These are phyloP conservation scores for Phytophthora pistaciae DNA, from an alignment of 352 stramenopile species.

Conservation along the genomic window DNA sequence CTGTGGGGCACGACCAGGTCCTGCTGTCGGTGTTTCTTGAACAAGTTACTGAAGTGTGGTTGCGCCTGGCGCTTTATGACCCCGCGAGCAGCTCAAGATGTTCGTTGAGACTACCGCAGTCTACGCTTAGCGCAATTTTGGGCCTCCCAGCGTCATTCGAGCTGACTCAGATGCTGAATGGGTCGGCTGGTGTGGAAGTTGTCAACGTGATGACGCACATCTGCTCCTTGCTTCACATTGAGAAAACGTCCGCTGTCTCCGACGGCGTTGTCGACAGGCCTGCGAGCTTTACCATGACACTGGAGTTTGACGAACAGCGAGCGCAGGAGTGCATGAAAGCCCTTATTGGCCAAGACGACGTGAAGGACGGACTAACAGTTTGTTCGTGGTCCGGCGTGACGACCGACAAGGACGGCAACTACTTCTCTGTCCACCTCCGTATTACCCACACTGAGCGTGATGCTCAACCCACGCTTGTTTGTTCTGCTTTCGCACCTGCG, in stretches of 20 bases:
- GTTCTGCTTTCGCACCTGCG: conserved; percentile 38
- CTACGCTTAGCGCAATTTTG: conserved; percentile 14
- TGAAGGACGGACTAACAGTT: not conserved
- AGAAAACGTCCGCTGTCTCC: conserved; percentile 18
- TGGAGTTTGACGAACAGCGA: conserved; percentile 28
- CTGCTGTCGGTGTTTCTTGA: conserved; percentile 44
- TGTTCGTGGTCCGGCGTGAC: conserved; percentile 26
- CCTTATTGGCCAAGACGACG: not conserved
- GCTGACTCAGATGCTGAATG: conserved; percentile 2
- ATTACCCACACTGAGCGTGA: not conserved
- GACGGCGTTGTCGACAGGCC: conserved; percentile 14
- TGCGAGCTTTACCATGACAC: conserved; percentile 7
- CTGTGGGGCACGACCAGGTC: conserved; percentile 44
- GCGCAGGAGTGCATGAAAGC: conserved; percentile 17
- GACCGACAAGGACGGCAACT: conserved; percentile 9
- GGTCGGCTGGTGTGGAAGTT: not conserved
- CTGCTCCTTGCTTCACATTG: conserved; percentile 48
- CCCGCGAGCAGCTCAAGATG: conserved; percentile 46
- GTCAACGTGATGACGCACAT: conserved; percentile 47
- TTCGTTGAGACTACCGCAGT: conserved; percentile 16
- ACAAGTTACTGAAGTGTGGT: not conserved
- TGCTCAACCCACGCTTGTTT: conserved; percentile 16
- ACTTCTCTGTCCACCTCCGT: conserved; percentile 28
- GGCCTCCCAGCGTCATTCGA: conserved; percentile 19
- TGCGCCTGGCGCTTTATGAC: conserved; percentile 53